Evolutionary conservation across 768 basidiomycete species (phyloP).

Genomic region (Collybiopsis luxurians): DNA sequence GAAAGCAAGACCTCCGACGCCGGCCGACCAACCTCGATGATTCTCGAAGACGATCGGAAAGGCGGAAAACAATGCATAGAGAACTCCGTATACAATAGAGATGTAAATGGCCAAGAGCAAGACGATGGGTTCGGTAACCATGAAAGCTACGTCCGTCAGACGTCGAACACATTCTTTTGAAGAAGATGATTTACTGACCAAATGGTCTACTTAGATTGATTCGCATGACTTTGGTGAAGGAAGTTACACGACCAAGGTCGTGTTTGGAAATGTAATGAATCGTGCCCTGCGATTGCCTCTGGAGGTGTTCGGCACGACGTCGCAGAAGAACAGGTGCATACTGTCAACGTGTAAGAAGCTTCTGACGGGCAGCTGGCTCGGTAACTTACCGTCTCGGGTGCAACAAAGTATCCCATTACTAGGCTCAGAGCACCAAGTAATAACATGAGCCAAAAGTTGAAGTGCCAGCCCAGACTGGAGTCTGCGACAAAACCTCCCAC

Average conservation of each 20-base stretch:
- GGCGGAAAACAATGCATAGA: conserved; percentile 65
- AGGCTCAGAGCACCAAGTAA: conserved; percentile 47
- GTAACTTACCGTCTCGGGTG: conserved; percentile 7
- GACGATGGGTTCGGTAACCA: conserved; percentile 65
- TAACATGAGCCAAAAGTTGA: conserved; percentile 66
- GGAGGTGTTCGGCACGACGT: conserved; percentile 43
- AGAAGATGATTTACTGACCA: conserved; percentile 27
- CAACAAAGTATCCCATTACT: conserved; percentile 39
- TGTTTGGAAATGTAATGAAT: conserved; percentile 48
- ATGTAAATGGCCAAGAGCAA: conserved; percentile 56
- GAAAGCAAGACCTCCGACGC: conserved; percentile 59
- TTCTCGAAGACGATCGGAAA: conserved; percentile 33
- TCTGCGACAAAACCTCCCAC: conserved; percentile 62
- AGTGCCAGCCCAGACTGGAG: conserved; percentile 51
- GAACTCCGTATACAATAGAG: conserved; percentile 57
- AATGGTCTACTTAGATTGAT: conserved; percentile 56
- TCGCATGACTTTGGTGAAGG: conserved; percentile 39
- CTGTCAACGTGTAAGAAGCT: conserved; percentile 21
- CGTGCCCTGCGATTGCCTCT: conserved; percentile 35
- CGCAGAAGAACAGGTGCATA: conserved; percentile 63
- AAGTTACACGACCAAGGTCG: conserved; percentile 42
- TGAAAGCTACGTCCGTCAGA: conserved; percentile 40
- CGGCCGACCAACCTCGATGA: conserved; percentile 30
- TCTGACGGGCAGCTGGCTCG: neutral
- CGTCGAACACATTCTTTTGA: neutral